These are phyloP conservation scores for Neurospora hispaniola DNA, from an alignment of 495 filamentous ascomycete genomes.

Conservation along the genomic window DNA sequence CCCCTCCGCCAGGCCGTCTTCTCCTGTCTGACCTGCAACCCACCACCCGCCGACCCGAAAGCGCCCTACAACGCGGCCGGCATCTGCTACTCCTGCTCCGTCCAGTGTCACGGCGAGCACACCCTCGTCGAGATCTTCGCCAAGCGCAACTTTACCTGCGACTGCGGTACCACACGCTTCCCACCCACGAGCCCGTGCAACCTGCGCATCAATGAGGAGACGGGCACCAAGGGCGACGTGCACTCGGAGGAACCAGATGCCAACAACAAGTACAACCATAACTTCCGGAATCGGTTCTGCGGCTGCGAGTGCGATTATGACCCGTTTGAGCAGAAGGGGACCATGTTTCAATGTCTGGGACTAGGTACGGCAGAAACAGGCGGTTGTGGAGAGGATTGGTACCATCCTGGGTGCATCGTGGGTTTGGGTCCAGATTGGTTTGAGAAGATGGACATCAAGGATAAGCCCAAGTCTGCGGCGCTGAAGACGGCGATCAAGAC, in stretches of 20 bases:
- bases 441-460: slow-evolving; percentile 38
- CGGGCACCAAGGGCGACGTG: slow-evolving; percentile 62
- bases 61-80: slow-evolving; percentile 65
- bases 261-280: slow-evolving; percentile 86
- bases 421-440: slow-evolving; percentile 56
- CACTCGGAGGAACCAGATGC: slow-evolving; percentile 60
- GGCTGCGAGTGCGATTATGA: slow-evolving; percentile 81
- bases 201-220: slow-evolving; percentile 62
- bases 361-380: slow-evolving; percentile 69
- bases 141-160: slow-evolving; percentile 91
- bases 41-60: slow-evolving; percentile 50
- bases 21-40: slow-evolving; percentile 87
- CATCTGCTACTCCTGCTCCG: slow-evolving; percentile 93
- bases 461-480: slow-evolving; percentile 4
- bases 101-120: slow-evolving; percentile 93
- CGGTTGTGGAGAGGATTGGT: slow-evolving; percentile 98
- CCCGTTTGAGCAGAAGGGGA: slow-evolving; percentile 76
- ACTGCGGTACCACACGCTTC: slow-evolving; percentile 84
- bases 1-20: slow-evolving; percentile 79
- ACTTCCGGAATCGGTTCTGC: slow-evolving; percentile 89
- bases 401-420: slow-evolving; percentile 89
- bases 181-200: slow-evolving; percentile 59
- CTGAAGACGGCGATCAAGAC: slow-evolving; percentile 7
- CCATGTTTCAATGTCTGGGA: slow-evolving; percentile 98
- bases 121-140: slow-evolving; percentile 90